These are phyloP conservation scores for Zygosaccharomyces bailii DNA, from an alignment of 805 yeast genomes.

Conservation along the genomic window DNA sequence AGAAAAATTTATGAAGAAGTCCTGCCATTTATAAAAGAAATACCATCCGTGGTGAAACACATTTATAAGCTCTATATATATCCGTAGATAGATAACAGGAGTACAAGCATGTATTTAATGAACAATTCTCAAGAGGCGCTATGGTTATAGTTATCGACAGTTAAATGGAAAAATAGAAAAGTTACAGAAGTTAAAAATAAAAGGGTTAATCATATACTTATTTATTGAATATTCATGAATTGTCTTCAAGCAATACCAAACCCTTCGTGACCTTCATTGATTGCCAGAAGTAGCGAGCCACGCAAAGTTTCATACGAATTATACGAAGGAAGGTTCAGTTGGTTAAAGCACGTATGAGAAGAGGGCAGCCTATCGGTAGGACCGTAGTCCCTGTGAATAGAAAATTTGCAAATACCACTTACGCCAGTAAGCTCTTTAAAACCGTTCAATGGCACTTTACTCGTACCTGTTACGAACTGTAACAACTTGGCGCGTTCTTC, in stretches of 20 bases:
- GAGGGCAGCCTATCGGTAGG: conserved; percentile 83
- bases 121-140: too few species aligned
- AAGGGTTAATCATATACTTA: too few species aligned
- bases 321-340: conserved; percentile 88
- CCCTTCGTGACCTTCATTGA: conserved; percentile 94
- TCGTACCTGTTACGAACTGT: conserved; percentile 96
- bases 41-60: too few species aligned
- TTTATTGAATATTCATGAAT: too few species aligned
- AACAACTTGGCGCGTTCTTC: conserved; percentile 92
- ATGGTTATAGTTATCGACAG: too few species aligned
- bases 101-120: too few species aligned
- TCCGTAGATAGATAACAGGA: too few species aligned
- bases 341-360: conserved; percentile 96
- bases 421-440: conserved; percentile 87
- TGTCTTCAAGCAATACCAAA: conserved; percentile 54
- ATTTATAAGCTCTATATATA: too few species aligned
- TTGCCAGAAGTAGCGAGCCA: conserved; percentile 74
- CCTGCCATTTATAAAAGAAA: too few species aligned
- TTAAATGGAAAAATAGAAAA: too few species aligned
- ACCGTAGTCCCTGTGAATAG: conserved; percentile 87
- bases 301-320: conserved; percentile 83
- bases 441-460: conserved; percentile 93
- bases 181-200: too few species aligned
- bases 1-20: too few species aligned
- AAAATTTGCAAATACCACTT: conserved; percentile 78